Percentiles rank a stretch among this genome's conserved stretches.
Evolutionary conservation across 345 rosid genomes (phyloP).

Genomic region (Eutrema japonicum): DNA sequence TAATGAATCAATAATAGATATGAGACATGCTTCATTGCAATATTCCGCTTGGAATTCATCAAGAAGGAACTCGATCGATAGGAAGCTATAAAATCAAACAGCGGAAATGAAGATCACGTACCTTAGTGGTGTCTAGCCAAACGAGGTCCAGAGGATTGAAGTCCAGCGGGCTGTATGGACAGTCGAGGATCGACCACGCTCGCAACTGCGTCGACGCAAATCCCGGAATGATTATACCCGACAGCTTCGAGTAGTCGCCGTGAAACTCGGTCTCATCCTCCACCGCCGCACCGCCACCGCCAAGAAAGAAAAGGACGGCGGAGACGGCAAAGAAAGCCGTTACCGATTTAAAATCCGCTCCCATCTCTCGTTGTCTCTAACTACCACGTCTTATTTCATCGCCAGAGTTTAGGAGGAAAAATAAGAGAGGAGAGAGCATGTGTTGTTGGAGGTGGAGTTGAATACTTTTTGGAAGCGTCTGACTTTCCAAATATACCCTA

Average conservation of each 20-base stretch:
- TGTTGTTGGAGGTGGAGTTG: constrained; percentile 25
- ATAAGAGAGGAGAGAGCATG: constrained; percentile 19
- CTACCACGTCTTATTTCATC: constrained; percentile 36
- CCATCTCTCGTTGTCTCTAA: constrained; percentile 40
- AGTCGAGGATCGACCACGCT: constrained; percentile 99
- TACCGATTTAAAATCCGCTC: constrained; percentile 27
- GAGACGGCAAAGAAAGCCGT: constrained; percentile 22
- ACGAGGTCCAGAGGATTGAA: constrained; percentile 98
- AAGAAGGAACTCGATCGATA: constrained; percentile 21
- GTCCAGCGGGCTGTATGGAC: constrained; percentile 94
- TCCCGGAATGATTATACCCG: constrained; percentile 97
- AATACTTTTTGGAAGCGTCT: constrained; percentile 39
- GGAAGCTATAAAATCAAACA: background rate
- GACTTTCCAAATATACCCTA: constrained; percentile 35
- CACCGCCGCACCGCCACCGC: constrained; percentile 21
- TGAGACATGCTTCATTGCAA: background rate
- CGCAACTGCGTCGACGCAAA: constrained; percentile 98
- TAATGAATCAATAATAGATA: background rate
- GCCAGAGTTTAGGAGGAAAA: constrained; percentile 38
- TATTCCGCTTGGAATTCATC: constrained; percentile 13
- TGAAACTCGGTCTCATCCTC: constrained; percentile 50
- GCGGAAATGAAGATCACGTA: constrained; percentile 39
- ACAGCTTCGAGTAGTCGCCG: constrained; percentile 73
- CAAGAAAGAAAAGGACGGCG: constrained; percentile 24
- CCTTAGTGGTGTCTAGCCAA: constrained; percentile 97